phyloP scores from a whole-genome alignment of 2,329 filamentous ascomycete species.

The Colletotrichum kahawae region DNA sequence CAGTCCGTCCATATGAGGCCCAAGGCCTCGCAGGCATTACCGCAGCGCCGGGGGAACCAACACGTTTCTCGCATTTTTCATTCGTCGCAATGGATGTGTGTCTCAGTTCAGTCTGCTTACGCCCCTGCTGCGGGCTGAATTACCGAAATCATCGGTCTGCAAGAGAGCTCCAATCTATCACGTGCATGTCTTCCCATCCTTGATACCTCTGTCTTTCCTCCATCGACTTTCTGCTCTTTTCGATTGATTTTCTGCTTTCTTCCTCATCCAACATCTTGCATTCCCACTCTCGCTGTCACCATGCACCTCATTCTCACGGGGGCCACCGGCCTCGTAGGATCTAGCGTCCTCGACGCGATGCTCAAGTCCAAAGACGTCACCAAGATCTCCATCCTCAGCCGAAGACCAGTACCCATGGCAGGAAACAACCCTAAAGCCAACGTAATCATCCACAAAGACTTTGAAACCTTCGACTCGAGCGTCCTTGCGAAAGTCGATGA shows the following conservation, averaged over 20 bases:
- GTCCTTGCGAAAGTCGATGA: constrained; percentile 65
- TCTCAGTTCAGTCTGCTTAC: neutral
- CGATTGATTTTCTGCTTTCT: neutral
- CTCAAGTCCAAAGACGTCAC: constrained; percentile 60
- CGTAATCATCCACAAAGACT: constrained; percentile 74
- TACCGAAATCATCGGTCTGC: neutral
- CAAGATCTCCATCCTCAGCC: constrained; percentile 71
- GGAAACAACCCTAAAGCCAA: constrained; percentile 65
- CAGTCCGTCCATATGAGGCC: neutral
- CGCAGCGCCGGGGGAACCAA: neutral
- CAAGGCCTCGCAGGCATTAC: neutral
- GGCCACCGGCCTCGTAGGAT: constrained; percentile 70
- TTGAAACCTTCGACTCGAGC: constrained; percentile 60
- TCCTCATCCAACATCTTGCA: neutral
- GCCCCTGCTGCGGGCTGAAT: neutral
- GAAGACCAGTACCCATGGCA: constrained; percentile 68
- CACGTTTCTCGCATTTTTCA: neutral
- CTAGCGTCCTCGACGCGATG: constrained; percentile 65
- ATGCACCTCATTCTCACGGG: constrained; percentile 73
- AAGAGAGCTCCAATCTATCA: neutral
- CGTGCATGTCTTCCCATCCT: neutral
- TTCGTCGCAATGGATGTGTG: neutral
- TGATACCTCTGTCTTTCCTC: neutral
- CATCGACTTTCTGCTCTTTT: neutral
- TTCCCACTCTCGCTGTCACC: neutral